Evolutionary conservation across 192 early-diverging fungal species (phyloP), one percentile per base, ranked within the genome.

Genomic region (Coemansia sp.): DNA sequence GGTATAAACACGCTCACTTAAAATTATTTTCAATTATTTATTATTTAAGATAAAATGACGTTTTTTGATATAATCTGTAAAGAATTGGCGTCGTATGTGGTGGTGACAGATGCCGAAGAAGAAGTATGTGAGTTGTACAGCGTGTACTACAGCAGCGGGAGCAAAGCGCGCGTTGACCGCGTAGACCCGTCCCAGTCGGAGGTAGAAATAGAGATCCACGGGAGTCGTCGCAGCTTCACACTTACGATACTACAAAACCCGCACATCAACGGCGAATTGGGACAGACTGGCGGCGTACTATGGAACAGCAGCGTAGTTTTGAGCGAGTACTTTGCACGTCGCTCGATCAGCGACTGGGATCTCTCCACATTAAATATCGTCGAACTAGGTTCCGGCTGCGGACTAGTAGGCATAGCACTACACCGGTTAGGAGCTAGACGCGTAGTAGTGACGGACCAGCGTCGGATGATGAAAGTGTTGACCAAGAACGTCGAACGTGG

Each of bases 271-370:
- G 63, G 73, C 64, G 75, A 75, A 62, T 70, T 53, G 4, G 76
- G 76, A 14, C 76, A 78, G 42, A 84, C 81, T 0, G 81, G 81
- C 1, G 81, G 70, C 1, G 81, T 84, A 2, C 27, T 84, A 14
- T 84, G 81, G 81, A 74, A 73, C 61, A 76, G 76, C 74, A 78
- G 81, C 72, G 64, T 84, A 17, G 62, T 84, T 14, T 45, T 76
- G 58, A 66, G 74, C 57, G 64, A 69, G 62, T 78, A 66, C 27
- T 68, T 84, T 27, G 70, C 71, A 1, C 58, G 64, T 11, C 55
- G 48, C 0, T 53, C 44, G 1, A 5, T 29, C 2, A 3, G 17
- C 11, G 17, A 1, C 27, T 78, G 76, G 81, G 53, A 63, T 6
- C 19, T 84, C 4, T 10, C 25, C n/a, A 15, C 60, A 0, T 3